A percentile compares a stretch with the other conserved stretches of the same genome.
These are phyloP conservation scores for Pyrus hybrid DNA, from an alignment of 331 rosid species.

Conservation along the genomic window DNA sequence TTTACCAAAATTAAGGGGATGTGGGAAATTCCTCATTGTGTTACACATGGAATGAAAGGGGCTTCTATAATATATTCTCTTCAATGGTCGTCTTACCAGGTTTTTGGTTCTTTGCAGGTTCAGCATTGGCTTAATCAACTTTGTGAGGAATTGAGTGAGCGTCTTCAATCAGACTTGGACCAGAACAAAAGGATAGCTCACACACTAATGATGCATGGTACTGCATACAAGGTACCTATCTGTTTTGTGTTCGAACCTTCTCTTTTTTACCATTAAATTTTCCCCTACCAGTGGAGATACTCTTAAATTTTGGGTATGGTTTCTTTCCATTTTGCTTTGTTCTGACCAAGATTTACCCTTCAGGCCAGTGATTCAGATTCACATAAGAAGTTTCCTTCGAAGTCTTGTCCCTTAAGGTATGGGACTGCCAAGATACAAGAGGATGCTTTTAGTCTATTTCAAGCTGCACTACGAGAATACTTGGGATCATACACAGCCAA, in stretches of 20 bases:
- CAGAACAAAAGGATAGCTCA: constrained; percentile 82
- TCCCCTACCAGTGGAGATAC: neutral
- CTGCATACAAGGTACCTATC: constrained; percentile 57
- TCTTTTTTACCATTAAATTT: constrained; percentile 1
- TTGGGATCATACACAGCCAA: constrained; percentile 36
- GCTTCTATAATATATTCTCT: neutral
- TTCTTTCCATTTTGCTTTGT: neutral
- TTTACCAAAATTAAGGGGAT: too few species aligned
- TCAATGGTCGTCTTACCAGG: neutral
- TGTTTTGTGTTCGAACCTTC: constrained; percentile 8
- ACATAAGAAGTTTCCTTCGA: constrained; percentile 77
- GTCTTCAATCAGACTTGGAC: constrained; percentile 68
- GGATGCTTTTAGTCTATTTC: constrained; percentile 79
- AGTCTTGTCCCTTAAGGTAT: constrained; percentile 86
- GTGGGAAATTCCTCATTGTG: neutral
- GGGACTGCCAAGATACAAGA: constrained; percentile 87
- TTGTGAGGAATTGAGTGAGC: constrained; percentile 79
- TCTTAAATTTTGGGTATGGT: neutral
- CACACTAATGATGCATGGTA: constrained; percentile 71
- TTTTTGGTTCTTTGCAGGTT: constrained; percentile 45
- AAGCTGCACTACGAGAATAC: constrained; percentile 77
- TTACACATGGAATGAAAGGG: neutral
- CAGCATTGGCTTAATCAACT: constrained; percentile 81
- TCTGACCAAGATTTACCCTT: constrained; percentile 19
- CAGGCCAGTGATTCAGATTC: constrained; percentile 68